Conservation (phyloP, 805 yeast species). For the Saccharomycopsis selenospora region DNA sequence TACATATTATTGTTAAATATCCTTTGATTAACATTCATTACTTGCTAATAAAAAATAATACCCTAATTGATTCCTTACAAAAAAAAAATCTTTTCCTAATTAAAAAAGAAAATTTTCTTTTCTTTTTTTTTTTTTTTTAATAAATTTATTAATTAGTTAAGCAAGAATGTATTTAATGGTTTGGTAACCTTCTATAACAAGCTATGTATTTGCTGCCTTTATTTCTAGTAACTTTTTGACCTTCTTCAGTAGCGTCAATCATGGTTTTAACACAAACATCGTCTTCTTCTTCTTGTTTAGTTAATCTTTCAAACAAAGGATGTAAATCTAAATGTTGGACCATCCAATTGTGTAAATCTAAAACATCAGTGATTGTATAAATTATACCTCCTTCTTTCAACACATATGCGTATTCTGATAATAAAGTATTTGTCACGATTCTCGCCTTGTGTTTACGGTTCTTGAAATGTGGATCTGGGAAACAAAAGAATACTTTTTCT, state of each 20-base stretch:
- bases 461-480: slow-evolving; percentile 99
- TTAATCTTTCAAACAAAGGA: slow-evolving; percentile 80
- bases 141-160: too few relatives aligned
- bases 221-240: slow-evolving; percentile 90
- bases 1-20: too few relatives aligned
- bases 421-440: slow-evolving; percentile 81
- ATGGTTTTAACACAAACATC: slow-evolving; percentile 82
- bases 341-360: slow-evolving; percentile 95
- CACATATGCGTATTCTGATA: slow-evolving; percentile 89
- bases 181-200: slow-evolving; percentile 70
- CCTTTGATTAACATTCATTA: too few relatives aligned
- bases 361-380: slow-evolving; percentile 93
- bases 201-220: slow-evolving; percentile 83
- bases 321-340: slow-evolving; percentile 83
- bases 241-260: slow-evolving; percentile 95
- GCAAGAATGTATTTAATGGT: too few relatives aligned
- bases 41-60: too few relatives aligned
- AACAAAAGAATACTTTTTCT: slow-evolving; percentile 91
- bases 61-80: too few relatives aligned
- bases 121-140: too few relatives aligned
- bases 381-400: slow-evolving; percentile 79
- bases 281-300: slow-evolving; percentile 66
- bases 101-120: too few relatives aligned
- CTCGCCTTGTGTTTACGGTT: slow-evolving; percentile 96
- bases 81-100: too few relatives aligned